These are phyloP conservation scores for Phalaenopsis equestris DNA, from an alignment of 106 monocot genomes.

Conservation along the genomic window DNA sequence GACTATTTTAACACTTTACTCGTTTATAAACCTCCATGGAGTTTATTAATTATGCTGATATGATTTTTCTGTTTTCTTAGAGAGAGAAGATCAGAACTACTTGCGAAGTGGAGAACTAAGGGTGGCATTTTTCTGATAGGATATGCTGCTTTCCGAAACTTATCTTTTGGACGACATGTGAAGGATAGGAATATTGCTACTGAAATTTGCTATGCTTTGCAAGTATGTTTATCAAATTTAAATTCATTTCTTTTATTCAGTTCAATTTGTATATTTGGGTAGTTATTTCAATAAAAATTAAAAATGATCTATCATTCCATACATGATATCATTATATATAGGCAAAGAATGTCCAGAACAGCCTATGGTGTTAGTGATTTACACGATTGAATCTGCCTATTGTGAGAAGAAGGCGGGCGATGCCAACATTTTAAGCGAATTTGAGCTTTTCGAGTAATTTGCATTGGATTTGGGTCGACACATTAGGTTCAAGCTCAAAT, in stretches of 20 bases:
- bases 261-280: not conserved
- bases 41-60: not conserved
- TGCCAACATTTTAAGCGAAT: no score
- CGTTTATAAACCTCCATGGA: not conserved
- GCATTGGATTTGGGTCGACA: no score
- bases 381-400: no score
- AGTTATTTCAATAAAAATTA: not conserved
- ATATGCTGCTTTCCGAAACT: conserved; percentile 76
- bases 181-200: conserved; percentile 58
- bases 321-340: no score
- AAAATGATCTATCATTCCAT: not conserved
- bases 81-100: conserved; percentile 54
- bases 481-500: no score
- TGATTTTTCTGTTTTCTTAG: conserved; percentile 18
- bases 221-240: conserved; percentile 31
- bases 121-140: conserved; percentile 94
- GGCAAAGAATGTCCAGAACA: no score
- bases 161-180: conserved; percentile 70
- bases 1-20: no score
- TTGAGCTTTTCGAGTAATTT: no score
- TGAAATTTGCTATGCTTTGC: conserved; percentile 58
- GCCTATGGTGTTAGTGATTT: no score
- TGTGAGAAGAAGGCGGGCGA: no score
- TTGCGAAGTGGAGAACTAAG: conserved; percentile 74
- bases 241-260: not conserved